Percentiles rank a stretch among this genome's conserved stretches.
Conservation (phyloP, 345 rosid species). For the Eucalyptus polybractea region DNA sequence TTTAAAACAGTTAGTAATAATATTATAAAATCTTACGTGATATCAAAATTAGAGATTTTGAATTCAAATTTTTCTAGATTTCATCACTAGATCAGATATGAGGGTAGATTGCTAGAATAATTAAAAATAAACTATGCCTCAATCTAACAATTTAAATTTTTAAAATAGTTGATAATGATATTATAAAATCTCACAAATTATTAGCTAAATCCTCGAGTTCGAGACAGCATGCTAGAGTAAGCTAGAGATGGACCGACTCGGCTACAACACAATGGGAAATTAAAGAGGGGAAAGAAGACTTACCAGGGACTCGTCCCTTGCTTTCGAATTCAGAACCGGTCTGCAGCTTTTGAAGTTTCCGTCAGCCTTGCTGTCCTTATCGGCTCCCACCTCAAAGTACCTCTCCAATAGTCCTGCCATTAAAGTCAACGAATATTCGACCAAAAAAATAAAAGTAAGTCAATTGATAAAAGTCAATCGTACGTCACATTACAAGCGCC, state of each 20-base stretch:
- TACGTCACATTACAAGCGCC: neutral
- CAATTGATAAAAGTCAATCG: too few relatives aligned
- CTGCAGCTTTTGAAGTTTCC: conserved; percentile 14
- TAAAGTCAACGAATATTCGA: neutral
- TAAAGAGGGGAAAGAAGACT: neutral
- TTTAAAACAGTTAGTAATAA: rapidly evolving
- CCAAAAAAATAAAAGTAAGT: too few relatives aligned
- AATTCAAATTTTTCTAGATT: rapidly evolving
- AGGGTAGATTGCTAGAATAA: too few relatives aligned
- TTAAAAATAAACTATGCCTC: rapidly evolving
- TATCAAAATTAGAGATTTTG: rapidly evolving
- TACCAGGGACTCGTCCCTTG: conserved; percentile 57
- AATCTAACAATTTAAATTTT: rapidly evolving
- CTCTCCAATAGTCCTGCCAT: conserved; percentile 27
- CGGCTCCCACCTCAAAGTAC: conserved; percentile 7
- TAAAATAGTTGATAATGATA: too few relatives aligned
- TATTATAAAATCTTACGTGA: rapidly evolving
- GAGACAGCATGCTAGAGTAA: too few relatives aligned
- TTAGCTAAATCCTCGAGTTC: neutral
- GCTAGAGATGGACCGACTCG: neutral
- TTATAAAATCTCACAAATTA: neutral
- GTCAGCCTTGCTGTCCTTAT: conserved; percentile 7
- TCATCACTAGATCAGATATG: rapidly evolving
- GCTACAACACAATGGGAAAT: neutral
- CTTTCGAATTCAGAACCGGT: conserved; percentile 30